Conservation (phyloP, 108 stramenopile species). For the Epithemia pelagica region DNA sequence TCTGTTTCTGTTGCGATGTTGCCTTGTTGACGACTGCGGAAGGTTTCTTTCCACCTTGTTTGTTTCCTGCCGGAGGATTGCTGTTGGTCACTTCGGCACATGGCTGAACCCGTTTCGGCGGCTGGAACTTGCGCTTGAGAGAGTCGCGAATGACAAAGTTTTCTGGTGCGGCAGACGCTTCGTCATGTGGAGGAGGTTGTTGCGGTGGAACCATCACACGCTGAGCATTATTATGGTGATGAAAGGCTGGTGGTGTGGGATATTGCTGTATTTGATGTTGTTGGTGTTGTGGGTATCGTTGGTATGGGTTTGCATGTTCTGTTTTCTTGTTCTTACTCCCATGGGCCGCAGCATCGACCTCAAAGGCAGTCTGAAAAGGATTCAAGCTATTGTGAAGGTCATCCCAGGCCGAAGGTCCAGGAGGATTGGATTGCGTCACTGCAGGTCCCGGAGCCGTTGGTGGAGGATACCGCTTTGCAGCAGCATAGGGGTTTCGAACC, state of each 20-base stretch:
- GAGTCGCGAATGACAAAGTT: conserved; percentile 44
- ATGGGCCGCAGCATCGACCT: conserved; percentile 15
- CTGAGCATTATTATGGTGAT: no score
- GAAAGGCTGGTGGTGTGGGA: neutral
- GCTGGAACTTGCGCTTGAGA: conserved; percentile 73
- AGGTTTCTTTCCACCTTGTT: neutral
- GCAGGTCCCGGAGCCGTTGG: neutral
- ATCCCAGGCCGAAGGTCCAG: conserved; percentile 17
- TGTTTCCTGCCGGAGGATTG: neutral
- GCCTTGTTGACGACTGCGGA: neutral
- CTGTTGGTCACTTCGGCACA: neutral
- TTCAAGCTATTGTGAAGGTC: conserved; percentile 29
- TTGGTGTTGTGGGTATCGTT: conserved; percentile 15
- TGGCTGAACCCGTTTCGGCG: conserved; percentile 39
- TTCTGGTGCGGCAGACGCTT: neutral
- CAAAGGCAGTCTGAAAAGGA: conserved; percentile 65
- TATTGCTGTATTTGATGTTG: conserved; percentile 15
- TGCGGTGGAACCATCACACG: neutral
- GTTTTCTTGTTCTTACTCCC: neutral
- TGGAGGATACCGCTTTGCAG: no score
- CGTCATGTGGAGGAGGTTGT: conserved; percentile 5
- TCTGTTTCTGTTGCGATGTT: neutral
- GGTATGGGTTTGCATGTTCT: neutral
- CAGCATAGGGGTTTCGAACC: neutral
- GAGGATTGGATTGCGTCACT: neutral